Conservation (phyloP, 768 basidiomycete species). For the Boletus speciosus region DNA sequence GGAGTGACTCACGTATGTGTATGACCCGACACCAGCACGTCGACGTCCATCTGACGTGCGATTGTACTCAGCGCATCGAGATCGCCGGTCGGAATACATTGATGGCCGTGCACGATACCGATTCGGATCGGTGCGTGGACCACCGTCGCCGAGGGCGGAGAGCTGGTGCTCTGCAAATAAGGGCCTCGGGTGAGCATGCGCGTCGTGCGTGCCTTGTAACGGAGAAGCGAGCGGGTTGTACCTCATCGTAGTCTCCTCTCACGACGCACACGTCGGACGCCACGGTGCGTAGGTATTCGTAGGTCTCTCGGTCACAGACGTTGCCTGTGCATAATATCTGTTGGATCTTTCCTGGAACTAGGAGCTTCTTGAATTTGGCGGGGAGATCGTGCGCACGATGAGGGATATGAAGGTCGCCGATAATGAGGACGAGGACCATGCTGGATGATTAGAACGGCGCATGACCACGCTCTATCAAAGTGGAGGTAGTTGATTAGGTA, state of each 20-base stretch:
- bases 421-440: conserved; percentile 86
- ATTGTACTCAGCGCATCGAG: conserved; percentile 84
- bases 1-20: conserved; percentile 78
- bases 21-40: conserved; percentile 89
- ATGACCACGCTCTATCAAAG: neutral
- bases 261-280: conserved; percentile 90
- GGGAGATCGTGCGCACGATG: conserved; percentile 88
- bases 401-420: conserved; percentile 97
- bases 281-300: conserved; percentile 93
- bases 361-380: conserved; percentile 92
- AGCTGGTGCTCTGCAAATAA: conserved; percentile 51
- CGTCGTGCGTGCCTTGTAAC: neutral
- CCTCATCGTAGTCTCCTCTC: conserved; percentile 94
- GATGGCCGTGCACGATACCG: conserved; percentile 92
- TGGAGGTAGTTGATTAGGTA: conserved; percentile 20
- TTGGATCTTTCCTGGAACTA: conserved; percentile 95
- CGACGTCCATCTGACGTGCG: conserved; percentile 96
- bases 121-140: conserved; percentile 84
- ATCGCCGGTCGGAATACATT: conserved; percentile 89
- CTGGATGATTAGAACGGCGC: conserved; percentile 13
- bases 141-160: conserved; percentile 79
- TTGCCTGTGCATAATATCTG: conserved; percentile 98
- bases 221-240: conserved; percentile 34
- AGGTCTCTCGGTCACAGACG: conserved; percentile 95
- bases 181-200: conserved; percentile 1